Evolutionary conservation across 1,284 basidiomycete genomes (phyloP), one percentile per base, ranked within the genome.

Genomic region (Termitomyces sp.): DNA sequence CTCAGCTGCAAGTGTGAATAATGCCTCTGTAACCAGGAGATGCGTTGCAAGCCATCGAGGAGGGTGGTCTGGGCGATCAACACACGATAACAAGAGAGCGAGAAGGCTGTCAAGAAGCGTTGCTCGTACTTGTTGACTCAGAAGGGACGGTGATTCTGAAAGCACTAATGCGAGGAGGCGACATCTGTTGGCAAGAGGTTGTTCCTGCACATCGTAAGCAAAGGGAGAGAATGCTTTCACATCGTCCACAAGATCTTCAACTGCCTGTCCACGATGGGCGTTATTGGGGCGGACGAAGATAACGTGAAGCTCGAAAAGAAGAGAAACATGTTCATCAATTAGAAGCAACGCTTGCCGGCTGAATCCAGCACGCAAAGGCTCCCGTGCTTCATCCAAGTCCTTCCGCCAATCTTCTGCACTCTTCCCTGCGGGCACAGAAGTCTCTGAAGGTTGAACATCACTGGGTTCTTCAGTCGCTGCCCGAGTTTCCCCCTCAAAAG

Each of bases 221-320:
- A 71, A 73, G 7, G 83, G 78, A 2, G 86, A 83, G 65, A 90
- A 88, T 15, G 74, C 67, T 53, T 83, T 83, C 64, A 92, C 80
- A 63, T 92, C 88, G 39, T 87, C 84, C 51, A 91, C 75, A 52
- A 93, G 77, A 52, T 82, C 76, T 40, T 77, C 78, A 45, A 89
- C 77, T 12, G 85, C 81, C 59, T 83, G 71, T 38, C 79, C 74
- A 61, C 86, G 84, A 62, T 85, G 80, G 31, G 76, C 77, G 47
- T 79, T 81, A 41, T 76, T 72, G 1, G 81, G 74, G 26, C 84
- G 83, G 52, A 88, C 79, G 69, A 95, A 93, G 10, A 89, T 88
- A 31, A 80, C 79, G 62, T 90, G 86, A 48, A 97, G 81, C 65
- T 98, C 94, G 65, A 97, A 97, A 46, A 98, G 86, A 43, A 98